Base-by-base conservation (phyloP, 306 rosid species). In the Morella rubra region DNA sequence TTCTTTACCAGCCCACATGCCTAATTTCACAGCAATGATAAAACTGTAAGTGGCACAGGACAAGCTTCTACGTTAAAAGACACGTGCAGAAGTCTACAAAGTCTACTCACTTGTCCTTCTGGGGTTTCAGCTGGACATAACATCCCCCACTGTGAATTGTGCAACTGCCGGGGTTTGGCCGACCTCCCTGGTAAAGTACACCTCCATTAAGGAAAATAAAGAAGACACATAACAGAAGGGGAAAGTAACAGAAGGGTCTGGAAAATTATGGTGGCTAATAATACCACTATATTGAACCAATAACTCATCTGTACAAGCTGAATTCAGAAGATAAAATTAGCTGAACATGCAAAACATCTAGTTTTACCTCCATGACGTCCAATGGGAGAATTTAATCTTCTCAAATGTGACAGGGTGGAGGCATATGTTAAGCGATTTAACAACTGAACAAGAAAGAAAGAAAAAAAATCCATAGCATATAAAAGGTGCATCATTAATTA, bases 111-210 rank as follows among this genome's bases (percentile, higher is more conserved):
- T 82, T 95, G 99, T 80, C 99, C 97, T 90, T 95, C 97, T 14
- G 97, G 99, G 72, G 99, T 95, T 89, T 95, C 99, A 79, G 99
- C 99, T 1, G 99, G 99, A 87, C 99, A 95, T 97, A 95, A 92
- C 99, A 95, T 95, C 83, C 99, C 99, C 97, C 99, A 95, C 73
- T 95, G 99, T 14, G 99, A 95, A 84, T 95, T 95, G 78, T 95
- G 99, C 83, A 90, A 80, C 81, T 95, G 99, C 6, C 99, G 86
- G 24, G 99, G 99, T 75, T 95, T 95, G 55, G 99, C 97, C 92
- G 92, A 82, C 84, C 92, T 95, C 50, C 99, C 97, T 95, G 84
- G 78, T 59, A 81, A 19, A 70, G 79, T 70, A 62, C 75, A 44
- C 51, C 32, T 70, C 51, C 68, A 66, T 46, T 56, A 45, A 65